Evolutionary conservation across 2,329 filamentous ascomycete genomes (phyloP).

Genomic region (Pleoardoris graminearum): DNA sequence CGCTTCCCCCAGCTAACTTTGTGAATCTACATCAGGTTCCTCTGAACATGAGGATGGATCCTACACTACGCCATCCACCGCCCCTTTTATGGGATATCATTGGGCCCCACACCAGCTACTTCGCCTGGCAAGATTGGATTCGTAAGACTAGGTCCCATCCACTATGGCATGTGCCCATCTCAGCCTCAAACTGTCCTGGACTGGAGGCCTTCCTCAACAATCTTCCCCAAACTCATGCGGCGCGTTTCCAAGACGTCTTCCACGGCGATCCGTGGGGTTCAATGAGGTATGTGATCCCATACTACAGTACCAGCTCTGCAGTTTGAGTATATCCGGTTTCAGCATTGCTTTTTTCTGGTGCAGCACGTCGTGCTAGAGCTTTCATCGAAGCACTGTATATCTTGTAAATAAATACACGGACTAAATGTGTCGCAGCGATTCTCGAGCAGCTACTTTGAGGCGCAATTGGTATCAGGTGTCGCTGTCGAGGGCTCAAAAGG

Average conservation of each 20-base stretch:
- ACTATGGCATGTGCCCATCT: slow-evolving; percentile 3
- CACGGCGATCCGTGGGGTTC: not conserved
- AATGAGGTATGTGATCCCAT: not conserved
- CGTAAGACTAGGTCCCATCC: not conserved
- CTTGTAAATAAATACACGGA: too few relatives aligned
- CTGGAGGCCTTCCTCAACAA: not conserved
- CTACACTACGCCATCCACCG: too few relatives aligned
- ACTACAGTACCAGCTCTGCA: not conserved
- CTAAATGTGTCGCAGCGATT: not conserved
- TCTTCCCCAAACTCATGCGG: not conserved
- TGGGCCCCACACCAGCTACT: not conserved
- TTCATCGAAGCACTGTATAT: too few relatives aligned
- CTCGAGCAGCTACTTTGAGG: not conserved
- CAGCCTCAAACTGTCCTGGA: not conserved
- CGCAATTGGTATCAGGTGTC: not conserved
- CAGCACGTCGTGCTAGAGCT: too few relatives aligned
- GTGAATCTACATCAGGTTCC: too few relatives aligned
- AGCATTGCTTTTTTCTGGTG: too few relatives aligned
- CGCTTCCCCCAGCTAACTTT: too few relatives aligned
- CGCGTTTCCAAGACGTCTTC: not conserved
- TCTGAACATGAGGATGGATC: too few relatives aligned
- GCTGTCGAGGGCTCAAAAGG: not conserved
- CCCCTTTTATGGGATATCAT: not conserved
- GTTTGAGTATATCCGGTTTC: too few relatives aligned
- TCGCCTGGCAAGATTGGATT: slow-evolving; percentile 1